Evolutionary conservation across 805 yeast species (phyloP).

Genomic region (Candida ipomoeae): DNA sequence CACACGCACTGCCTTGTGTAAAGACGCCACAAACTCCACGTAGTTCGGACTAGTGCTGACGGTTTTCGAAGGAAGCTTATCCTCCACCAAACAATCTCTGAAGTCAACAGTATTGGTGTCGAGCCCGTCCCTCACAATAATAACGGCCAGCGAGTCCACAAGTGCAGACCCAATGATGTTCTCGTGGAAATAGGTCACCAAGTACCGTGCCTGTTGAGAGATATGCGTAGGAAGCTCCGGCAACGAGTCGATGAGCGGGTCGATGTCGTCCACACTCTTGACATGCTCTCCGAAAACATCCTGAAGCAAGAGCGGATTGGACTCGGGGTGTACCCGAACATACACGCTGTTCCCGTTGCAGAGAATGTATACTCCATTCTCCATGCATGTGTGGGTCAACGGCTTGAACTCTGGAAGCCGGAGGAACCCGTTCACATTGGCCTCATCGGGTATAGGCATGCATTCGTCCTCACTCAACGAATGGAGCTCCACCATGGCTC

Average conservation of each 20-base stretch:
- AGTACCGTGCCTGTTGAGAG: conserved; percentile 60
- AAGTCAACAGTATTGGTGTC: conserved; percentile 57
- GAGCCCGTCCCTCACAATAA: conserved; percentile 58
- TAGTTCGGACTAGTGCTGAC: conserved; percentile 45
- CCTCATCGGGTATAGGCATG: conserved; percentile 23
- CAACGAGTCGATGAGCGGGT: conserved; percentile 50
- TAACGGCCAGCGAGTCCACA: conserved; percentile 42
- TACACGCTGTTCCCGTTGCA: conserved; percentile 62
- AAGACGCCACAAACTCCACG: conserved; percentile 59
- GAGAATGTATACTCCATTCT: conserved; percentile 74
- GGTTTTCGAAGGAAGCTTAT: conserved; percentile 27
- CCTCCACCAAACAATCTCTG: conserved; percentile 67
- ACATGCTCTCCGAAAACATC: conserved; percentile 68
- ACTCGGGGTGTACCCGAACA: conserved; percentile 67
- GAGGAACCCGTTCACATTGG: conserved; percentile 42
- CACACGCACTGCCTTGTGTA: conserved; percentile 62
- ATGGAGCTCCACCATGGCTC: conserved; percentile 73
- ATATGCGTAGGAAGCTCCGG: conserved; percentile 70
- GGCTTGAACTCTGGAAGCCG: conserved; percentile 48
- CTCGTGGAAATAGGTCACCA: conserved; percentile 51
- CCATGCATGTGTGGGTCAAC: conserved; percentile 40
- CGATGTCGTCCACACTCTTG: conserved; percentile 43
- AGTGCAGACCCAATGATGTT: conserved; percentile 26
- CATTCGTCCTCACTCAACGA: conserved; percentile 55
- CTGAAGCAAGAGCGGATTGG: conserved; percentile 59